These are phyloP conservation scores for Penicillium sp. DNA, from an alignment of 2,329 filamentous ascomycete species.

Conservation along the genomic window DNA sequence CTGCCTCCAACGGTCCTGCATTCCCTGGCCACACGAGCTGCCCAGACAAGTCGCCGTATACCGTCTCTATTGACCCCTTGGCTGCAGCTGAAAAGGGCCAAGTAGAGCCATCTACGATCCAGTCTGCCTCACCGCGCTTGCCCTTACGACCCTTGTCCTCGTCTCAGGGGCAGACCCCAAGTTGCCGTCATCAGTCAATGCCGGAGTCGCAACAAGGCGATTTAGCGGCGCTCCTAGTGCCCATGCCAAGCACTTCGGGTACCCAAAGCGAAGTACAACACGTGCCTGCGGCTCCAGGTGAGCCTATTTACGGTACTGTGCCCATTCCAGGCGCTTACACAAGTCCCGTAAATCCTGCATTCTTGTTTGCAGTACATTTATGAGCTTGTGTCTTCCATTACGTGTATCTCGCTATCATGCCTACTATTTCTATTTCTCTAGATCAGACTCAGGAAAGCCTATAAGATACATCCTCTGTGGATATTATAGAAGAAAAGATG, in stretches of 20 bases:
- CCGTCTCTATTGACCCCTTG: slow-evolving; percentile 39
- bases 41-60: slow-evolving; percentile 47
- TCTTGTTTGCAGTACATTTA: slow-evolving; percentile 25
- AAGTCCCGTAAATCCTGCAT: slow-evolving; percentile 41
- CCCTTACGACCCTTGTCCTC: slow-evolving; percentile 52
- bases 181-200: slow-evolving; percentile 69
- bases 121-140: slow-evolving; percentile 58
- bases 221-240: slow-evolving; percentile 48
- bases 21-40: slow-evolving; percentile 56
- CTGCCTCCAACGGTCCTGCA: slow-evolving; percentile 88
- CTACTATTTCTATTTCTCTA: no score
- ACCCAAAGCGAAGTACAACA: slow-evolving; percentile 50
- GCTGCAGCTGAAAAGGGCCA: slow-evolving; percentile 51
- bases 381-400: slow-evolving; percentile 6
- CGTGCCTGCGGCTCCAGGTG: slow-evolving; percentile 65
- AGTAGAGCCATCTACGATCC: slow-evolving; percentile 43
- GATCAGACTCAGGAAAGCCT: no score
- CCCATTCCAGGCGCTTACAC: slow-evolving; percentile 83
- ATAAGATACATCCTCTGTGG: no score
- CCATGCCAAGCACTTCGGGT: slow-evolving; percentile 20
- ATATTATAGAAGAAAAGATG: no score
- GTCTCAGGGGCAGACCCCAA: slow-evolving; percentile 80
- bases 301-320: slow-evolving; percentile 77
- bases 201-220: slow-evolving; percentile 60
- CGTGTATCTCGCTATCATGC: no score